These are phyloP conservation scores for Trichoderma breve DNA, from an alignment of 2,329 filamentous ascomycete genomes.

Conservation along the genomic window DNA sequence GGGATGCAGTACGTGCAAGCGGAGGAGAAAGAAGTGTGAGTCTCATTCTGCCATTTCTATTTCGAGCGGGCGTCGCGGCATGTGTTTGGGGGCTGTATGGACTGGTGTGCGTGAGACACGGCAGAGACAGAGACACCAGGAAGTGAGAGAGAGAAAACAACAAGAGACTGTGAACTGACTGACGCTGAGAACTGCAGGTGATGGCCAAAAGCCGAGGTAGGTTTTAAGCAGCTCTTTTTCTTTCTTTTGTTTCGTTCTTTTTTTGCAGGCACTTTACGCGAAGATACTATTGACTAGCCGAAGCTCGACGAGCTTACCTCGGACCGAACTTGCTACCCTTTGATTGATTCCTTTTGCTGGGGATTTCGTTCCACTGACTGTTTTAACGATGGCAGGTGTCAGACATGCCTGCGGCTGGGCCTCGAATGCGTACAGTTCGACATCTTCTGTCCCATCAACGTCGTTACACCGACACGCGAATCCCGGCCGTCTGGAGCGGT, in stretches of 20 bases:
- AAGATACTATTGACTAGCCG: neutral
- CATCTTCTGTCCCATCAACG: constrained; percentile 18
- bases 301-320: neutral
- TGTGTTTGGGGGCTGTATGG: neutral
- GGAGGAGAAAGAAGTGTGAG: constrained; percentile 18
- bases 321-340: neutral
- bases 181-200: neutral
- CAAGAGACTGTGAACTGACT: neutral
- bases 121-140: neutral
- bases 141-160: neutral
- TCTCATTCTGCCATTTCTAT: neutral
- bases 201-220: constrained; percentile 17
- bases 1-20: constrained; percentile 17
- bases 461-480: constrained; percentile 16
- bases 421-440: constrained; percentile 18
- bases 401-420: constrained; percentile 12
- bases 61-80: neutral
- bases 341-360: neutral
- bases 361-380: neutral
- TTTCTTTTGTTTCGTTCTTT: neutral
- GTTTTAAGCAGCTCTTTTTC: neutral
- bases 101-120: neutral
- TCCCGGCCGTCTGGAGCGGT: constrained; percentile 3
- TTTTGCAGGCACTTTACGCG: neutral
- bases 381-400: neutral